phyloP scores from a whole-genome alignment of 768 basidiomycete species.

The Hirschioporus abietinus region DNA sequence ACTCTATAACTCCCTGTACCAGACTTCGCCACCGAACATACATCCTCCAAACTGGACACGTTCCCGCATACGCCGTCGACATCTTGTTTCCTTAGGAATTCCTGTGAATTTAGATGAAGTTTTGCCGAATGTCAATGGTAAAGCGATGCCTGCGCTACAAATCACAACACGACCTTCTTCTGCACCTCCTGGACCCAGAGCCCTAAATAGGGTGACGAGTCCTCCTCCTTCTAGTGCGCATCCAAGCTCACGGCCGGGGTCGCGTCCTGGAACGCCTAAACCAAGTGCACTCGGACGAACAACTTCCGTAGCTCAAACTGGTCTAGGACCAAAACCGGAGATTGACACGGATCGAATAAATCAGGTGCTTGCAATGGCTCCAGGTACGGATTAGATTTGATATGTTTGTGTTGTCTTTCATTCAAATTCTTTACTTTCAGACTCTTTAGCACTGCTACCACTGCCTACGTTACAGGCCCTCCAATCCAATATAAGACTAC shows the following conservation, averaged over 20 bases:
- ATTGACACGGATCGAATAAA: conserved; percentile 63
- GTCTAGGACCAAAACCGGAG: conserved; percentile 73
- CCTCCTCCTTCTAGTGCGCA: conserved; percentile 15
- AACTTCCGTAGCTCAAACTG: conserved; percentile 31
- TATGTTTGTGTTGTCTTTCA: conserved; percentile 4
- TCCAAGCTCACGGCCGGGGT: conserved; percentile 40
- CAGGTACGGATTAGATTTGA: conserved; percentile 44
- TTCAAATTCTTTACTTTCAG: conserved; percentile 32
- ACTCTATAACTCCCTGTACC: conserved; percentile 65
- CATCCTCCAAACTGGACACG: conserved; percentile 94
- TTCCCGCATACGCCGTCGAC: conserved; percentile 84
- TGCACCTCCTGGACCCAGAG: conserved; percentile 59
- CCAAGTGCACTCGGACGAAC: conserved; percentile 10
- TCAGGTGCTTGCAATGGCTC: conserved; percentile 56
- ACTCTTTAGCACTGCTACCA: conserved; percentile 67
- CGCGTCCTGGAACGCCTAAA: conserved; percentile 20
- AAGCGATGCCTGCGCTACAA: conserved; percentile 71
- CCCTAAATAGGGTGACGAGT: conserved; percentile 11
- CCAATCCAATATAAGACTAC: conserved; percentile 59
- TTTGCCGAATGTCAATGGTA: conserved; percentile 58
- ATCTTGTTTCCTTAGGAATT: conserved; percentile 86
- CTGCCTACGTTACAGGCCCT: conserved; percentile 59
- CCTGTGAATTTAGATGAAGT: conserved; percentile 96
- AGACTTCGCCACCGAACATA: conserved; percentile 63
- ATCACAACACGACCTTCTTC: conserved; percentile 81